Evolutionary conservation across 805 yeast species (phyloP), one percentile per base, ranked within the genome.

Genomic region (Candida adriatica): DNA sequence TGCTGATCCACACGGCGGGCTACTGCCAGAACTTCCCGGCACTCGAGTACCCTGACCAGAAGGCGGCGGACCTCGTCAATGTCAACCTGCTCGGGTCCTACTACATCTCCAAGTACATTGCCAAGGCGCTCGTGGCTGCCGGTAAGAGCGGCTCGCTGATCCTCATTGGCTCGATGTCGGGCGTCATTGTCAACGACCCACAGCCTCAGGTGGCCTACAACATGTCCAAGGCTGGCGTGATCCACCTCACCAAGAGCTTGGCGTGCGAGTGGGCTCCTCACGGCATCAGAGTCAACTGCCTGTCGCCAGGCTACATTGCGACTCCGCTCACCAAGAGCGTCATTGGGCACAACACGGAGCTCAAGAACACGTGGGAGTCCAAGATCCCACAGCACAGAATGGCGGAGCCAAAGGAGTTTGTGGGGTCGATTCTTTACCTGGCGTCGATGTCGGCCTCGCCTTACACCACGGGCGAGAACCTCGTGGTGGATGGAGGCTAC

Each of bases 401-500:
- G 82, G 88, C 94, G 24, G 85, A 79, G 48, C 90, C 92, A 40
- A 69, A 75, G 52, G 94, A 83, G 59, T 80, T 82, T 53, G 80
- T 79, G 24, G 94, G 94, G 24, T 68, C 84, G 21, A 66, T 80
- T 35, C 61, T 84, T 41, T 84, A 79, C 66, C 67, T 83, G 63
- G 77, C 88, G 16, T 70, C 82, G 23, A 72, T 73, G 35, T 46
- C 73, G 29, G 92, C 90, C 7, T 71, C 83, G 22, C 67, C 80
- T 13, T 84, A 83, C 66, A 81, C 90, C 37, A 83, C 94, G 11
- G 94, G 94, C 50, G 79, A 81, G 55, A 82, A 83, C 59, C 59
- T 84, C 59, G 75, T 79, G 18, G 90, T 81, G 35, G 94, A 84
- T 53, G 94, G 94, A 51, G 94, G 94, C 36, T 84, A 82, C 66